Conservation (phyloP, 208 protist genomes). For the Wallacemonas sp. region DNA sequence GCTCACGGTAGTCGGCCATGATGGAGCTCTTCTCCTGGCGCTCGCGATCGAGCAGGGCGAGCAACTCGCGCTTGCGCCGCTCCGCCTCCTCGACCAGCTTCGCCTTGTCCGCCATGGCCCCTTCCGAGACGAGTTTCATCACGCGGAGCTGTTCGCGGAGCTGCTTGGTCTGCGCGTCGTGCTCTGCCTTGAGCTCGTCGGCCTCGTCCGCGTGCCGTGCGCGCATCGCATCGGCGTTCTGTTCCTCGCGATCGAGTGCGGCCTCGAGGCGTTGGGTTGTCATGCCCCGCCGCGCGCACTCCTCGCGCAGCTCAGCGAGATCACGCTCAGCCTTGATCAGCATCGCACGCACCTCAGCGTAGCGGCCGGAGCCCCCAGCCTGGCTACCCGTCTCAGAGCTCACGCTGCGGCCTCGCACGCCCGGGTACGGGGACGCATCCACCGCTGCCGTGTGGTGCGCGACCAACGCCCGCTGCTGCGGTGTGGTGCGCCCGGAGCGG, state of each 20-base stretch:
- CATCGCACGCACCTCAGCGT: conserved; percentile 64
- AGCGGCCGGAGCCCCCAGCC: conserved; percentile 23
- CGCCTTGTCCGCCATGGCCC: conserved; percentile 71
- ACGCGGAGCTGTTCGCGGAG: conserved; percentile 80
- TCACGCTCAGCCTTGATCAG: conserved; percentile 76
- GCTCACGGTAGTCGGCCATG: conserved; percentile 87
- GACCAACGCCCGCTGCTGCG: conserved; percentile 36
- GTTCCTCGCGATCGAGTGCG: conserved; percentile 62
- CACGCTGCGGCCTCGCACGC: conserved; percentile 17
- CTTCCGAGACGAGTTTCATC: conserved; percentile 73
- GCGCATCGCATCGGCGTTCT: conserved; percentile 36
- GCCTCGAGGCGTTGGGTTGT: conserved; percentile 53
- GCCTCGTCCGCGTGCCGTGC: conserved; percentile 41
- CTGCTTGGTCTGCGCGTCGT: conserved; percentile 65
- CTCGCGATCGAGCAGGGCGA: conserved; percentile 75
- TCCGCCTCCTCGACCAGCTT: conserved; percentile 56
- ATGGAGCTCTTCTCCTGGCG: conserved; percentile 85
- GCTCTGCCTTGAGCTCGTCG: conserved; percentile 50
- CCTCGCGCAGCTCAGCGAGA: conserved; percentile 68
- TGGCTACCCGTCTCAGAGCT: conserved; percentile 18
- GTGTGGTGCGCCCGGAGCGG: conserved; percentile 23
- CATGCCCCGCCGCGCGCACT: conserved; percentile 44
- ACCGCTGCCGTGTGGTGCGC: conserved; percentile 17
- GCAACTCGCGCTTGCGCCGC: conserved; percentile 67
- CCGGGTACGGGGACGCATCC: conserved; percentile 12